A percentile compares a stretch with the other conserved stretches of the same genome.
Conservation (phyloP, 305 asterid species). For the Fraxinus velutina region DNA sequence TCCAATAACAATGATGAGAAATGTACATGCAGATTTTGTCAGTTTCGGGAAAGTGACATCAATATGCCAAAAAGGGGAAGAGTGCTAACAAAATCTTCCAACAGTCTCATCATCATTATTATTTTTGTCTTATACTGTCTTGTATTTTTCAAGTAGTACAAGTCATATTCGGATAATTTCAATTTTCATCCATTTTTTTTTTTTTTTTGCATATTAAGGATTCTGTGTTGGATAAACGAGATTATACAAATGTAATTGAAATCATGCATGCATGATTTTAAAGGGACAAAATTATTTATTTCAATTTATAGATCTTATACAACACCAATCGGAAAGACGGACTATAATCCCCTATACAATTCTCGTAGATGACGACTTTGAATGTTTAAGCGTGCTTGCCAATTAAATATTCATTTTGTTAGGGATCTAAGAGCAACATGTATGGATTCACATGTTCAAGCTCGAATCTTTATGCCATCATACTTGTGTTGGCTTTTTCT, state of each 20-base stretch:
- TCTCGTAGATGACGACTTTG: background rate
- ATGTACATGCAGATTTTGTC: background rate
- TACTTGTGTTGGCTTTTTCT: background rate
- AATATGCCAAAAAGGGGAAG: background rate
- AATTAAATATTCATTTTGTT: background rate
- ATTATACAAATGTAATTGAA: too few relatives aligned
- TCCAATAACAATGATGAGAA: background rate
- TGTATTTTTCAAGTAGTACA: background rate
- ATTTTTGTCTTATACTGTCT: background rate
- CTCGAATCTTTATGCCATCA: background rate
- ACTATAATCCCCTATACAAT: background rate
- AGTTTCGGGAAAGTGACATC: background rate
- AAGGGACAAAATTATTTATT: background rate
- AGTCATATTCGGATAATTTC: background rate
- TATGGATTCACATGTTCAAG: background rate
- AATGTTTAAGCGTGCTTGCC: background rate
- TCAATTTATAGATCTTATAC: background rate
- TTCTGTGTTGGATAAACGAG: background rate
- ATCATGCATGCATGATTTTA: too few relatives aligned
- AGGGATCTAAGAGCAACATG: background rate
- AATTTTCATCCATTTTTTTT: background rate
- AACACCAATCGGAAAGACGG: background rate
- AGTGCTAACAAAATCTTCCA: background rate
- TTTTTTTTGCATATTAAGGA: too few relatives aligned
- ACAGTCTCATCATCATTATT: background rate